Evolutionary conservation across 2,329 filamentous ascomycete species (phyloP), one percentile per base, ranked within the genome.

Genomic region (Fonsecaea erecta): DNA sequence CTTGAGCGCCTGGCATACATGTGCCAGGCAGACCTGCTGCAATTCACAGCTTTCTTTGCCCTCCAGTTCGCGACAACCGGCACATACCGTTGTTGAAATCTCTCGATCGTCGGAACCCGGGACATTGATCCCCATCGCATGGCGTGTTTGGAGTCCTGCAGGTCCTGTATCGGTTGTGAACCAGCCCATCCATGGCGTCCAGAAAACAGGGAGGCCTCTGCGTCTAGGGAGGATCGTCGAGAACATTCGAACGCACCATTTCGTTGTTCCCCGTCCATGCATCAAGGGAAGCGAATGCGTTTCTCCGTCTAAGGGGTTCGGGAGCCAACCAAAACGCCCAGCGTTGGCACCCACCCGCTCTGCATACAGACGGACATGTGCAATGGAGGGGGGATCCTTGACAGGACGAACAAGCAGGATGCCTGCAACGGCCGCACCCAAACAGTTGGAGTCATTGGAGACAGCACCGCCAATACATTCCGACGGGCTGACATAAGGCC

Each of bases 401-500:
- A 26, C 1, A 53, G 24, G 26, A 32, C 26, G 51, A 53, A 12
- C 26, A 53, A 12, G 26, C 12, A 53, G 26, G 16, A 32, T 34
- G 51, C 30, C 51, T 34, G 51, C 51, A 21, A 32, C 21, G 21
- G 35, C 48, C 28, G 34, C 30, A 35, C 21, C 58, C 58, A 61
- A 53, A 53, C 34, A 18, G 18, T 43, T 61, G 58, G 58, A 40
- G 26, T 51, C 34, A 40, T 48, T 59, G 40, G 56, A 60, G 30
- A 52, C 51, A 51, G 58, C 34, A 48, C 21, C 43, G 24, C 43
- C 43, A 48, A 3, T 48, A 48, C 58, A 35, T 61, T 28, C 58
- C 58, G 57, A 37, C 26, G 53, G 46, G 58, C 58, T 61, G 58
- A 61, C 48, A 54, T 61, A 61, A 61, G 48, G 51, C 34, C 28